Evolutionary conservation across 768 basidiomycete species (phyloP).

Genomic region (Dioszegia hungarica): DNA sequence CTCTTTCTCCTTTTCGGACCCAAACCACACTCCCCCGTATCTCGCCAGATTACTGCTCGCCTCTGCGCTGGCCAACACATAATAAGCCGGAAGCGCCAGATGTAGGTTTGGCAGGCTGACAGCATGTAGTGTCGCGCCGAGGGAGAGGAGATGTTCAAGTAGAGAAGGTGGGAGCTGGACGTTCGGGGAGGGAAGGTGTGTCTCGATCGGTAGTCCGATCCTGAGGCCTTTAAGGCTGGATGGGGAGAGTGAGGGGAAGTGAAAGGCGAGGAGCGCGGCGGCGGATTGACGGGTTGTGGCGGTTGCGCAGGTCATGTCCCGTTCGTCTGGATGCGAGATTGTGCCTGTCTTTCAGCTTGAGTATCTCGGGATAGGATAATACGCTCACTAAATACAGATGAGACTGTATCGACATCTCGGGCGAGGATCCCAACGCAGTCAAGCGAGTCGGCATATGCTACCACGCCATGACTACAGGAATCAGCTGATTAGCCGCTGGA

Average conservation of each 20-base stretch:
- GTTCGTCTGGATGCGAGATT: constrained; percentile 59
- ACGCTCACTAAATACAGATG: constrained; percentile 63
- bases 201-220: constrained; percentile 66
- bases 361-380: neutral
- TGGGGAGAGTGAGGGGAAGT: neutral
- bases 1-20: constrained; percentile 51
- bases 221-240: constrained; percentile 55
- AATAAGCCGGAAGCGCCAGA: constrained; percentile 86
- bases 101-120: constrained; percentile 66
- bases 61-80: constrained; percentile 90
- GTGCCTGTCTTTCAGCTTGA: constrained; percentile 43
- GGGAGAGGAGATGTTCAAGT: constrained; percentile 51
- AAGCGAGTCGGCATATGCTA: constrained; percentile 89
- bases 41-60: constrained; percentile 86
- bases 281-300: constrained; percentile 43
- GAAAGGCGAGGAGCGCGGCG: constrained; percentile 3
- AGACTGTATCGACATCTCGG: constrained; percentile 54
- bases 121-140: constrained; percentile 65
- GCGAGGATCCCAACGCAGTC: constrained; percentile 88
- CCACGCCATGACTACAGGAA: constrained; percentile 68
- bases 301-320: constrained; percentile 70
- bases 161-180: constrained; percentile 16
- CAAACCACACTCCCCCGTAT: constrained; percentile 83
- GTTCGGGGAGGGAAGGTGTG: constrained; percentile 48
- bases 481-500: neutral